phyloP scores from a whole-genome alignment of 805 yeast species.

The Saccharomycopsis vini region DNA sequence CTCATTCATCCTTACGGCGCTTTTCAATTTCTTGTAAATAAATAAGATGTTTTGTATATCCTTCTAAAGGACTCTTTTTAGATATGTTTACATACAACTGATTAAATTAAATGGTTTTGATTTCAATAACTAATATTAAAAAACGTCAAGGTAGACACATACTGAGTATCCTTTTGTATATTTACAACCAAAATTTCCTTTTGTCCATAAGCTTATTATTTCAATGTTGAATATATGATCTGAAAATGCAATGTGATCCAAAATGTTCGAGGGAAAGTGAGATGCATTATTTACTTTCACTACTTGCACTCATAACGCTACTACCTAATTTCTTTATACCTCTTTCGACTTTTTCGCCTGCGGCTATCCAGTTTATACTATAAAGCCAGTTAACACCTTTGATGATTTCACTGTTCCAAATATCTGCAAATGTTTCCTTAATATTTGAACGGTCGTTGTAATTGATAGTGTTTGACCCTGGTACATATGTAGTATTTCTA shows the following conservation, averaged over 20 bases:
- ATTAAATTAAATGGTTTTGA: background rate
- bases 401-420: slow-evolving; percentile 19
- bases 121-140: too few relatives aligned
- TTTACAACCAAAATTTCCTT: too few relatives aligned
- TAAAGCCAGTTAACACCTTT: slow-evolving; percentile 20
- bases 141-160: too few relatives aligned
- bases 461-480: slow-evolving; percentile 10
- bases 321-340: slow-evolving; percentile 4
- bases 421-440: slow-evolving; percentile 17
- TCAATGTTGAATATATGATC: too few relatives aligned
- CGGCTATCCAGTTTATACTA: slow-evolving; percentile 17
- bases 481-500: slow-evolving; percentile 1
- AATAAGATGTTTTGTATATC: too few relatives aligned
- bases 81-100: background rate
- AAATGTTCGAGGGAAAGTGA: too few relatives aligned
- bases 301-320: background rate
- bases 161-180: too few relatives aligned
- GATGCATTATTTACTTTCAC: too few relatives aligned
- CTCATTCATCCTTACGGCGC: background rate
- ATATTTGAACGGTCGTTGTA: slow-evolving; percentile 16
- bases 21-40: too few relatives aligned
- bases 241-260: too few relatives aligned
- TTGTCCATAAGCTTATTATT: too few relatives aligned
- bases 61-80: background rate
- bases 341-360: slow-evolving; percentile 17